phyloP scores from a whole-genome alignment of 352 stramenopile genomes.

The Phytophthora hybrid region DNA sequence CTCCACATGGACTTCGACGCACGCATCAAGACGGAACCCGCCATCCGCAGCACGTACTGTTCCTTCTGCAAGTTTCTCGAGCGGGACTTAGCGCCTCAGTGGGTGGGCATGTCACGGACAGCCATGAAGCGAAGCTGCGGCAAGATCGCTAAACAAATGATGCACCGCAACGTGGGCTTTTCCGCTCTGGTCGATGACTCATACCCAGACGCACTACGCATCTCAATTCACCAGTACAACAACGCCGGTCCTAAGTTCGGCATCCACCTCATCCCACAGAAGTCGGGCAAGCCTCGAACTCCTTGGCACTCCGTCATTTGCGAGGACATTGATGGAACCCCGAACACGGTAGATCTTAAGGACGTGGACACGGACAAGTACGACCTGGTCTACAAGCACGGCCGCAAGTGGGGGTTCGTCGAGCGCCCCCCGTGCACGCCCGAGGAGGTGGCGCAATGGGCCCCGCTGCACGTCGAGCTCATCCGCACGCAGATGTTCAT shows the following conservation, averaged over 20 bases:
- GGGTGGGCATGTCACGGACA: slow-evolving; percentile 18
- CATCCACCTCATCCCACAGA: slow-evolving; percentile 24
- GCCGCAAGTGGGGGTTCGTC: slow-evolving; percentile 32
- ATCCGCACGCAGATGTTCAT: slow-evolving; percentile 33
- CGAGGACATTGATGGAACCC: slow-evolving; percentile 19
- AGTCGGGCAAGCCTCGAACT: slow-evolving; percentile 2
- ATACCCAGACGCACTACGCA: slow-evolving; percentile 20
- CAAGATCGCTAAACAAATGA: slow-evolving; percentile 33
- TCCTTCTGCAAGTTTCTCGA: slow-evolving; percentile 34
- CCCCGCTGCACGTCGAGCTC: slow-evolving; percentile 25
- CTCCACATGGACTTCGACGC: slow-evolving; percentile 29
- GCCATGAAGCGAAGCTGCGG: slow-evolving; percentile 26
- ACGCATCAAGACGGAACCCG: slow-evolving; percentile 24
- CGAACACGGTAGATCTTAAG: slow-evolving; percentile 17
- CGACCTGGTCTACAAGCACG: slow-evolving; percentile 32
- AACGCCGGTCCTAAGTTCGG: slow-evolving; percentile 31
- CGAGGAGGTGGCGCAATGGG: slow-evolving; percentile 27
- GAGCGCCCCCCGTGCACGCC: slow-evolving; percentile 21
- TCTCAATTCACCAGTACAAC: slow-evolving; percentile 33
- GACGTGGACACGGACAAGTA: slow-evolving; percentile 37
- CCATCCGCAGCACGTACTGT: slow-evolving; percentile 26
- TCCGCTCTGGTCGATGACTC: slow-evolving; percentile 20
- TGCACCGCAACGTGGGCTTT: slow-evolving; percentile 34
- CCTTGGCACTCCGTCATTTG: slow-evolving; percentile 25
- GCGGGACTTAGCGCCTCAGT: slow-evolving; percentile 23